Base-by-base conservation (phyloP, 2,329 filamentous ascomycete genomes). In the Epicoccum sorghinum region DNA sequence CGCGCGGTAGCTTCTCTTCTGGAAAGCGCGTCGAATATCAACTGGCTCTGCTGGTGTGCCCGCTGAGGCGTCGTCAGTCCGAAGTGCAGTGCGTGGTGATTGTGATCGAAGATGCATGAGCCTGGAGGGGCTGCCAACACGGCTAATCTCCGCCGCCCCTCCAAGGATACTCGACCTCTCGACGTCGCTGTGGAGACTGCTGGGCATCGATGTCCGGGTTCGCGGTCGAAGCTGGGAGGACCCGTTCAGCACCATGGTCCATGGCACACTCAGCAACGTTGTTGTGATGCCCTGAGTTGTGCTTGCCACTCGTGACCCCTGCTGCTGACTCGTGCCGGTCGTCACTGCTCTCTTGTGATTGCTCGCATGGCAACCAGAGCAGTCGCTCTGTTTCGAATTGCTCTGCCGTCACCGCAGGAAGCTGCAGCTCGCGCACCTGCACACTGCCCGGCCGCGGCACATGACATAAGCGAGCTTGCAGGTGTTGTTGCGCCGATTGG, bases 1-100 rank as follows among this genome's bases (percentile, higher is more conserved):
- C 46, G 50, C 60, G 44, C 30, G 57, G 48, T 48, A 47, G 44
- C 55, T 65, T 64, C 53, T 61, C 55, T 65, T 64, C 53, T 61
- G 46, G 54, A 64, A 61, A 44, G n/a, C 51, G 33, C 41, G 25
- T 57, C 52, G 57, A 64, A 60, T 33, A 38, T 44, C 32, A 35
- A 55, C 42, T 53, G 53, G 45, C 47, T 58, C 41, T 39, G 30
- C 44, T 37, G 44, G 29, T 40, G 40, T 55, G 42, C 54, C 50
- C 53, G 42, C 44, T 47, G 43, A 38, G 23, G 30, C 46, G 46
- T 42, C 46, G 52, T 47, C 52, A 50, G 32, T 47, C 35, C 38
- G 24, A 32, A 36, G 45, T 40, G 29, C 25, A 36, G 45, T 40
- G 29, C 25, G 52, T 49, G 46, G 52, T 50, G 52, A 50, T 55